phyloP scores from a whole-genome alignment of 2,329 filamentous ascomycete genomes.

The Macroventuria anomochaeta region DNA sequence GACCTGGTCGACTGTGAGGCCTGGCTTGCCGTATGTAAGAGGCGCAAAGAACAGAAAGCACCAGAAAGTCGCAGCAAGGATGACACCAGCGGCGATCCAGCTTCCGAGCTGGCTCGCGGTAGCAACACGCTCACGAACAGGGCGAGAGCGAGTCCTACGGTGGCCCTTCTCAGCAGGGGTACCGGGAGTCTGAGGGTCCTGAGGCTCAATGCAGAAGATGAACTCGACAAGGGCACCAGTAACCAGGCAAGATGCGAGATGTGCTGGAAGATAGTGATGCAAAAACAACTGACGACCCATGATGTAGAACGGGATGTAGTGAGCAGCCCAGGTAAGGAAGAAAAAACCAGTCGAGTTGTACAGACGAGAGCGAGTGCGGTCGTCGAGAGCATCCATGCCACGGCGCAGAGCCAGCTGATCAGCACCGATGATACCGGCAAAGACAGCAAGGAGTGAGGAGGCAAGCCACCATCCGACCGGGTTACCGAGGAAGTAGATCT shows the following conservation, averaged over 20 bases:
- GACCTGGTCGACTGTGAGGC: conserved; percentile 79
- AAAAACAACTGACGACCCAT: conserved; percentile 99
- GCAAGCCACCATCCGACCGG: conserved; percentile 97
- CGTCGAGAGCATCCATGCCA: conserved; percentile 90
- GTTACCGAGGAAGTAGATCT: conserved; percentile 99
- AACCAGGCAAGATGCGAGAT: conserved; percentile 88
- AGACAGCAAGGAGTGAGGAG: conserved; percentile 90
- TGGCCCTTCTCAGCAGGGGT: conserved; percentile 45
- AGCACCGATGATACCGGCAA: conserved; percentile 86
- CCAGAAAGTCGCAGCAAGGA: conserved; percentile 71
- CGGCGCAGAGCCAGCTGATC: conserved; percentile 93
- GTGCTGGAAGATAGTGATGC: conserved; percentile 95
- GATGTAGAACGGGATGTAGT: conserved; percentile 96
- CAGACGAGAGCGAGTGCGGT: conserved; percentile 90
- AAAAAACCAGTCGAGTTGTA: conserved; percentile 99
- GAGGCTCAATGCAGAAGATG: conserved; percentile 87
- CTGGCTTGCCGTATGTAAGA: conserved; percentile 92
- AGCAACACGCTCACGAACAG: conserved; percentile 81
- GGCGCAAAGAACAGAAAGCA: conserved; percentile 95
- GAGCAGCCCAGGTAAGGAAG: conserved; percentile 96
- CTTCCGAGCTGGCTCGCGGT: conserved; percentile 76
- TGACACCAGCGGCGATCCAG: conserved; percentile 78
- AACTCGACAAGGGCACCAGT: conserved; percentile 93
- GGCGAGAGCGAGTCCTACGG: conserved; percentile 63
- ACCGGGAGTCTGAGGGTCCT: conserved; percentile 55